These are phyloP conservation scores for Starmerella scarabaei DNA, from an alignment of 805 yeast species.

Conservation along the genomic window DNA sequence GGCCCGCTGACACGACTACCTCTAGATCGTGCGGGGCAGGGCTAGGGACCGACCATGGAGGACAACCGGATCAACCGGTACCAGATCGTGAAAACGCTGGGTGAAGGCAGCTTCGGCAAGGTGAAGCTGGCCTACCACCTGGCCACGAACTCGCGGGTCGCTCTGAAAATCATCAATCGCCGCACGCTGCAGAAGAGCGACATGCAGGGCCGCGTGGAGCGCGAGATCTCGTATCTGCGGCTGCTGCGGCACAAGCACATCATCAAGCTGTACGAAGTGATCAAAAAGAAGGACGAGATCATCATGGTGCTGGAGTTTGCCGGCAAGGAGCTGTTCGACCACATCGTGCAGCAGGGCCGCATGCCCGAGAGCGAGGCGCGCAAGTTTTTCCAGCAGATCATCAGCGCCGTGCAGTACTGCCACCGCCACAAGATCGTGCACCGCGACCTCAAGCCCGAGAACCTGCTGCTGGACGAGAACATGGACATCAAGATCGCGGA, in stretches of 20 bases:
- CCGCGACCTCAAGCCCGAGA: conserved; percentile 93
- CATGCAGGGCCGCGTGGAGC: conserved; percentile 92
- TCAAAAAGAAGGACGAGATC: conserved; percentile 87
- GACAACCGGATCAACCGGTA: conserved; percentile 65
- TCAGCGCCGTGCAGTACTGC: conserved; percentile 92
- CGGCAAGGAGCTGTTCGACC: conserved; percentile 90
- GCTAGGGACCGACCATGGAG: no score
- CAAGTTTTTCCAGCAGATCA: conserved; percentile 88
- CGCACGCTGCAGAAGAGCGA: conserved; percentile 87
- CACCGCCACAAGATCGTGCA: conserved; percentile 94
- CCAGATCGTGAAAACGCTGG: conserved; percentile 82
- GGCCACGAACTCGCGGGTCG: conserved; percentile 84
- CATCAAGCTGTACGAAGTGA: conserved; percentile 88
- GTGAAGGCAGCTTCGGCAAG: conserved; percentile 95
- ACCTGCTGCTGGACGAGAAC: conserved; percentile 74
- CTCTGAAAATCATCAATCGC: conserved; percentile 81
- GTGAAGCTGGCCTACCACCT: conserved; percentile 84
- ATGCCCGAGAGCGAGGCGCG: conserved; percentile 88
- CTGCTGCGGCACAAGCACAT: conserved; percentile 90
- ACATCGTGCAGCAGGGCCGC: conserved; percentile 84
- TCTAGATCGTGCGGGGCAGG: no score
- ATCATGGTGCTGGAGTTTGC: conserved; percentile 96
- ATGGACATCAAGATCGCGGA: conserved; percentile 92
- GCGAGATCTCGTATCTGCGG: conserved; percentile 83
- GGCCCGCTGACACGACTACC: no score